These are phyloP conservation scores for Parmales sp. DNA, from an alignment of 108 stramenopile genomes.

Conservation along the genomic window DNA sequence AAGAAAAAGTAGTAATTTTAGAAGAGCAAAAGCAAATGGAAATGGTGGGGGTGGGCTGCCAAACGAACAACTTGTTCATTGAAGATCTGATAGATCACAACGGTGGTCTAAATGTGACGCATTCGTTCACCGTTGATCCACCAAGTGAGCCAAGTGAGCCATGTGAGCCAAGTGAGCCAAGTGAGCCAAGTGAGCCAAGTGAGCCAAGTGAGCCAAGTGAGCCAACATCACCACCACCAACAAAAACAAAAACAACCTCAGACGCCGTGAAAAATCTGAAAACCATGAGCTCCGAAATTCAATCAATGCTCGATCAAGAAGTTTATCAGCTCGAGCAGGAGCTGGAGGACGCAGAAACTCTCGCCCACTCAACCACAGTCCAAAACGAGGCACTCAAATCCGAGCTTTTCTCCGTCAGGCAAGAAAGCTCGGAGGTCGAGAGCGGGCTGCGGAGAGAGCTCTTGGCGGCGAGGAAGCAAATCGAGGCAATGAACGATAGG, in stretches of 20 bases:
- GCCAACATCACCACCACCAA: no score
- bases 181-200: no score
- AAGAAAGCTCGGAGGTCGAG: no score
- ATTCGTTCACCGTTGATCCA: no score
- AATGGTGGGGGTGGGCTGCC: background rate
- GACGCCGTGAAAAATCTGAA: background rate
- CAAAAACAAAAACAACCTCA: background rate
- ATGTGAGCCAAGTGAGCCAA: no score
- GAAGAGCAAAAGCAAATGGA: background rate
- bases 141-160: no score
- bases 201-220: no score
- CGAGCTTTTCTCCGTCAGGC: no score
- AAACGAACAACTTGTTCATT: background rate
- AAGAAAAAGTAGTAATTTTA: background rate
- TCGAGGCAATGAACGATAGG: background rate
- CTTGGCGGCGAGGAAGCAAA: background rate
- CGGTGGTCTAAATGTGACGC: no score
- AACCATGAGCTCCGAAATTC: background rate
- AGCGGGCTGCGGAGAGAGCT: background rate
- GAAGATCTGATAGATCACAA: background rate
- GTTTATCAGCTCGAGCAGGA: background rate
- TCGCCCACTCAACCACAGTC: background rate
- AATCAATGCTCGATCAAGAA: conserved; percentile 1
- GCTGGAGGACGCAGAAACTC: conserved; percentile 6
- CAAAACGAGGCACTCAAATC: background rate